Base-by-base conservation (phyloP, 352 stramenopile genomes). In the Pythium aquatile region DNA sequence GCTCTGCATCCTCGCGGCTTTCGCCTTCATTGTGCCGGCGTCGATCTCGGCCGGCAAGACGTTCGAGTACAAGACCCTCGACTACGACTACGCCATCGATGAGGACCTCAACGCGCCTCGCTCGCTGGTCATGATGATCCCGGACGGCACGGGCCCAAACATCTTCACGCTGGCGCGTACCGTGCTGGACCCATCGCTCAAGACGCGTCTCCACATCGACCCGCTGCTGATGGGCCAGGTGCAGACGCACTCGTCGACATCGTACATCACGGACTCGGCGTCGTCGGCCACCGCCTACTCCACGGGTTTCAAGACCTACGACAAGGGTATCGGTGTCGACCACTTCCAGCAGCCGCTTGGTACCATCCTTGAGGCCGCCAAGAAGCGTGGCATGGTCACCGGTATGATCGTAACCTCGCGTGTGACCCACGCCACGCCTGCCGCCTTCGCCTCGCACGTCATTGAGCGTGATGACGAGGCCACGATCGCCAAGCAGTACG, bases 71-170 rank as follows among this genome's bases (percentile, higher is more conserved):
- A 85, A 85, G 75, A 84, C 74, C 6, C 37, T 88, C 29, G 75
- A 88, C 61, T 78, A 81, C 28, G 76, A 87, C 69, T 90, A 85
- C 64, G 74, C 55, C 46, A 75, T 81, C 26, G 81, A 88, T 47
- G 78, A 88, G 63, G 69, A 76, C 24, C 48, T 76, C 52, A 68
- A 76, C 20, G 33, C 62, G 1, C 67, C 78, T 1, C 81, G 81
- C 55, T 85, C 70, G 59, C 49, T 90, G 48, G 87, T 88, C 60
- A 90, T 88, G 77, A 90, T 88, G 81, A 88, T 90, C 63, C 81
- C 78, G 1, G 81, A 88, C 49, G 78, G 81, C 53, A 90, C 78
- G 16, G 77, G 77, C 2, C 80, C 80, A 48, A 86, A 90, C 69
- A 72, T 90, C 40, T 90, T 85, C 61, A 75, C 78, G 0, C 57